Base-by-base conservation (phyloP, 345 rosid species). In the Aquilaria malaccensis region DNA sequence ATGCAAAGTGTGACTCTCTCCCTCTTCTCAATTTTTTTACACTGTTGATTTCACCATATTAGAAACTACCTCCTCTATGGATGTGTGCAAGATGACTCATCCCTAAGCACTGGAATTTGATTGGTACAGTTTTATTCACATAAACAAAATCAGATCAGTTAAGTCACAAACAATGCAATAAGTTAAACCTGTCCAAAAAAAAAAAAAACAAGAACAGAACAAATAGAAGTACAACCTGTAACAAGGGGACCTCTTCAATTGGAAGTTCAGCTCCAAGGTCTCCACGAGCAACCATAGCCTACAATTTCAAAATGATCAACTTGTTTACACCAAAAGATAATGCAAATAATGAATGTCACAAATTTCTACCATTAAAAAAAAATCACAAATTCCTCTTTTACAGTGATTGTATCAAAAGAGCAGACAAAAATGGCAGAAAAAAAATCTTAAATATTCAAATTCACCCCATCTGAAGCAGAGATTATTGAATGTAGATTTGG, bases 251-350 rank as follows among this genome's bases (percentile, higher is more conserved):
- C 49, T 93, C 98, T 72, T 93, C 98, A 50, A 89, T 83, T 72
- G 98, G 98, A 80, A 93, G 98, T 77, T 93, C 98, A 72, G 97
- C 97, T 63, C 98, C 98, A 68, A 93, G 96, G 77, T 93, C 97
- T 79, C 97, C 98, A 69, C 98, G 97, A 64, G 98, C 98, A 79
- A 93, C 98, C 97, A 93, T 89, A 53, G 98, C 98, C 97, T 89
- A 60, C 53, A 70, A 70, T 37, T 62, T 59, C 65, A 33, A 31
- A 22, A 58, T 45, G 46, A 47, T 37, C 33, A 58, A 46, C 63
- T 37, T 60, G 30, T 37, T 58, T 54, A 14, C 55, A 68, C 11
- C 32, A 45, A 9, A 52, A 47, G 30, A 46, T 67, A 11, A 13
- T 59, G 37, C 15, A 55, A 33, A 43, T 11, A 33, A 3, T 51